Evolutionary conservation across 2,329 filamentous ascomycete genomes (phyloP).

Genomic region (Drechslera avenae): DNA sequence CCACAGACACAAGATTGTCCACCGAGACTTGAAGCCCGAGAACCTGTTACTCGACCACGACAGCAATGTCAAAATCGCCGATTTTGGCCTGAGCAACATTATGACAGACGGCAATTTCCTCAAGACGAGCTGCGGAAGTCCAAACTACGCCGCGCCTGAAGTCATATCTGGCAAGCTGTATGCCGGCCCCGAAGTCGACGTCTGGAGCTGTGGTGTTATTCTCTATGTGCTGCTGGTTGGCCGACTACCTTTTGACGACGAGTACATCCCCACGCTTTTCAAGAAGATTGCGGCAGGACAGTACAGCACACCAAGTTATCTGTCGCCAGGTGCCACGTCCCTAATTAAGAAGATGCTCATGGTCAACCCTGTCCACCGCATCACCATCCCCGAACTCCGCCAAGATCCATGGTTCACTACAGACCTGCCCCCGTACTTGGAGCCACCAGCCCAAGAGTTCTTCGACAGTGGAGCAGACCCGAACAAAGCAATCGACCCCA

Average conservation of each 20-base stretch:
- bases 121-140: conserved; percentile 97
- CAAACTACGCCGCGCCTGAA: conserved; percentile 96
- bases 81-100: conserved; percentile 98
- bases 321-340: conserved; percentile 78
- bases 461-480: conserved; percentile 92
- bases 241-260: conserved; percentile 90
- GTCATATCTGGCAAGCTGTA: conserved; percentile 98
- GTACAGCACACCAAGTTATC: conserved; percentile 90
- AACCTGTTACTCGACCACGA: conserved; percentile 94
- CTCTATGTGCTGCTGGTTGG: conserved; percentile 69
- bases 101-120: conserved; percentile 99
- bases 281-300: conserved; percentile 96
- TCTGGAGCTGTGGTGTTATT: conserved; percentile 96
- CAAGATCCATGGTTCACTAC: conserved; percentile 92
- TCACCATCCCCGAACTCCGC: conserved; percentile 91
- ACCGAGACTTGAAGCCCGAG: conserved; percentile 96
- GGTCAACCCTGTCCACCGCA: conserved; percentile 91
- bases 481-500: conserved; percentile 85
- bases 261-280: conserved; percentile 96
- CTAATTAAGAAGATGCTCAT: conserved; percentile 94
- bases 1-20: conserved; percentile 97
- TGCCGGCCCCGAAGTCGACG: conserved; percentile 95
- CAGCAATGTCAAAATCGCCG: conserved; percentile 98
- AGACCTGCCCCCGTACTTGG: conserved; percentile 83
- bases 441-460: conserved; percentile 88